Percentiles rank a stretch among this genome's conserved stretches.
These are phyloP conservation scores for Madurella mycetomatis DNA, from an alignment of 2,329 filamentous ascomycete genomes.

Conservation along the genomic window DNA sequence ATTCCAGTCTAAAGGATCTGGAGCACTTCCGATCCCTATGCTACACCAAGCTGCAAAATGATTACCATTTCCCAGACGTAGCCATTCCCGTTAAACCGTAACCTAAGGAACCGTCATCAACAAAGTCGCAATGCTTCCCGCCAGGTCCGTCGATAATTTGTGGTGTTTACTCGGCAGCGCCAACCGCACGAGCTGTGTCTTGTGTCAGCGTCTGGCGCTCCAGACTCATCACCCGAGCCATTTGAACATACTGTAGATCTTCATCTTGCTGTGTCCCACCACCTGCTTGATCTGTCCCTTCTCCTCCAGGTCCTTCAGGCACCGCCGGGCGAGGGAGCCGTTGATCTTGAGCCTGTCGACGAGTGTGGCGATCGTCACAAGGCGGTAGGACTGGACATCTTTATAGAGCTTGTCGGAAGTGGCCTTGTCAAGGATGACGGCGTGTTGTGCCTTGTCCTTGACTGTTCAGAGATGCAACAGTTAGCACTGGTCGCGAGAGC, in stretches of 20 bases:
- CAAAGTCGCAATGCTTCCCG: slow-evolving; percentile 25
- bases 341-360: slow-evolving; percentile 99
- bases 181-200: slow-evolving; percentile 56
- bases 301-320: slow-evolving; percentile 90
- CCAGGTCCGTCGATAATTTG: slow-evolving; percentile 25
- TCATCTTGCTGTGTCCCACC: slow-evolving; percentile 92
- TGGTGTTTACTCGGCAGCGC: slow-evolving; percentile 42
- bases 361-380: slow-evolving; percentile 96
- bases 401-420: slow-evolving; percentile 99
- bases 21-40: slow-evolving; percentile 36
- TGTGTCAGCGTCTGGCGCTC: slow-evolving; percentile 22
- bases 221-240: not conserved
- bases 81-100: slow-evolving; percentile 30
- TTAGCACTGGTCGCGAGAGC: slow-evolving; percentile 16
- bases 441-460: slow-evolving; percentile 99
- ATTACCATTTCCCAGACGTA: slow-evolving; percentile 28
- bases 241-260: slow-evolving; percentile 78
- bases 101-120: slow-evolving; percentile 28
- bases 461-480: slow-evolving; percentile 43
- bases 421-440: slow-evolving; percentile 96
- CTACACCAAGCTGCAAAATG: slow-evolving; percentile 32
- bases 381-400: slow-evolving; percentile 99
- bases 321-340: slow-evolving; percentile 88
- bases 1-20: slow-evolving; percentile 32
- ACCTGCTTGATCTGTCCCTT: slow-evolving; percentile 98